Conservation (phyloP, 768 basidiomycete species). For the Pholiota microspora region DNA sequence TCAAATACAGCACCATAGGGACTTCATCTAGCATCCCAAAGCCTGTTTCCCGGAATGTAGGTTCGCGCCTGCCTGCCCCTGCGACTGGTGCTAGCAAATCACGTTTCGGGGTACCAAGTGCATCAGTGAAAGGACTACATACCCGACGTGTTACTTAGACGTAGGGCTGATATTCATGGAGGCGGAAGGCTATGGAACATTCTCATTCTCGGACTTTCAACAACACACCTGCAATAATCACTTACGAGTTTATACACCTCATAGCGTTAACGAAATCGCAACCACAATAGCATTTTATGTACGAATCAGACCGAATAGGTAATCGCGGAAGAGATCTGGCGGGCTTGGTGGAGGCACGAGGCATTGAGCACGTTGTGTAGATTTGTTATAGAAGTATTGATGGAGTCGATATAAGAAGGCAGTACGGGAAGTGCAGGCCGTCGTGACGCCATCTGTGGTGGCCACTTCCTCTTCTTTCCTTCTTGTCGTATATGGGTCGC, state of each 20-base stretch:
- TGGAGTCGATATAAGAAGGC: constrained; percentile 7
- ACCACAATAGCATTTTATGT: neutral
- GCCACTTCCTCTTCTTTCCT: neutral
- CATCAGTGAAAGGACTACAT: constrained; percentile 1
- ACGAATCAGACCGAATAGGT: neutral
- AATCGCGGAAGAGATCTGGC: neutral
- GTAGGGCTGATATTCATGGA: neutral
- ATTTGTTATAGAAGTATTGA: constrained; percentile 1
- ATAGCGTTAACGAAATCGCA: neutral
- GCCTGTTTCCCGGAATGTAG: constrained; percentile 19
- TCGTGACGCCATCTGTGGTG: constrained; percentile 2
- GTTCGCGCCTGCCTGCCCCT: constrained; percentile 24
- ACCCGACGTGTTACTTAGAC: constrained; percentile 3
- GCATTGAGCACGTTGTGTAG: neutral
- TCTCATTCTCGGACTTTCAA: neutral
- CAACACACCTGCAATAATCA: neutral
- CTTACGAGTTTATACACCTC: neutral
- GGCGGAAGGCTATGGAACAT: neutral
- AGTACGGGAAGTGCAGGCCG: constrained; percentile 6
- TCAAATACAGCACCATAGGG: constrained; percentile 19
- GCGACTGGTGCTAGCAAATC: constrained; percentile 8
- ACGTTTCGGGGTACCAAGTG: constrained; percentile 17
- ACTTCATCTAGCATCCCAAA: constrained; percentile 27
- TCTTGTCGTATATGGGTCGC: constrained; percentile 9
- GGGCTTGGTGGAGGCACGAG: neutral